phyloP scores from a whole-genome alignment of 1,284 basidiomycete species.

The Earliella scabrosa region DNA sequence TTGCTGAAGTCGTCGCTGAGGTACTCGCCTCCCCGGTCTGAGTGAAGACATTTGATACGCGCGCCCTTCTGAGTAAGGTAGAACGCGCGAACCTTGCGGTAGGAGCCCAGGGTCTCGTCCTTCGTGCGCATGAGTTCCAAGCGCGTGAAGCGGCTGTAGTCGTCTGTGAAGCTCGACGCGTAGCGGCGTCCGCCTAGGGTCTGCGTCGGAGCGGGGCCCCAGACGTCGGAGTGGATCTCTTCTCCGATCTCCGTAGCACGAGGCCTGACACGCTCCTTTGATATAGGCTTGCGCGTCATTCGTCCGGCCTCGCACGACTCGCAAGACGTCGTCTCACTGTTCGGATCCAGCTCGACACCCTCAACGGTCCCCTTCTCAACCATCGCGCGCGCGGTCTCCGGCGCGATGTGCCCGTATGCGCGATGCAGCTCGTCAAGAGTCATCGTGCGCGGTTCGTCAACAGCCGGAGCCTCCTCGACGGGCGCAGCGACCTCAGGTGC shows the following conservation, averaged over 20 bases:
- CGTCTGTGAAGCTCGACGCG: slow-evolving; percentile 30
- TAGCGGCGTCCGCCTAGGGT: slow-evolving; percentile 20
- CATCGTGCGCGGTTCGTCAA: not conserved
- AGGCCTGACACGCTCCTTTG: slow-evolving; percentile 13
- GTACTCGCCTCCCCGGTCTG: slow-evolving; percentile 31
- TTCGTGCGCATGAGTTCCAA: slow-evolving; percentile 23
- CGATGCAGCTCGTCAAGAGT: slow-evolving; percentile 8
- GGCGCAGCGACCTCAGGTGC: not conserved
- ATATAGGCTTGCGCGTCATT: slow-evolving; percentile 21
- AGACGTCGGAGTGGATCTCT: slow-evolving; percentile 27
- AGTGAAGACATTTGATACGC: slow-evolving; percentile 37
- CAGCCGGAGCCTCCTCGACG: not conserved
- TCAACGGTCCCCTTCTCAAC: slow-evolving; percentile 6
- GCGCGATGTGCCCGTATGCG: slow-evolving; percentile 6
- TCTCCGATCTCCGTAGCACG: slow-evolving; percentile 21
- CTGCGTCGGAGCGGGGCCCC: slow-evolving; percentile 22
- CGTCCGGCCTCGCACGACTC: slow-evolving; percentile 27
- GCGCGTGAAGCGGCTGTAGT: slow-evolving; percentile 10
- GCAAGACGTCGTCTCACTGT: slow-evolving; percentile 7
- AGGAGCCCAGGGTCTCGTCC: slow-evolving; percentile 24
- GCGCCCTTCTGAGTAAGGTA: slow-evolving; percentile 21
- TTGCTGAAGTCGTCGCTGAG: not conserved
- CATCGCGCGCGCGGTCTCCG: not conserved
- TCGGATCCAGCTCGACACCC: slow-evolving; percentile 2
- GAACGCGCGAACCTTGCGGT: slow-evolving; percentile 21